A percentile compares a stretch with the other conserved stretches of the same genome.
Conservation (phyloP, 495 filamentous ascomycete species). For the Bathelium albidoporum region DNA sequence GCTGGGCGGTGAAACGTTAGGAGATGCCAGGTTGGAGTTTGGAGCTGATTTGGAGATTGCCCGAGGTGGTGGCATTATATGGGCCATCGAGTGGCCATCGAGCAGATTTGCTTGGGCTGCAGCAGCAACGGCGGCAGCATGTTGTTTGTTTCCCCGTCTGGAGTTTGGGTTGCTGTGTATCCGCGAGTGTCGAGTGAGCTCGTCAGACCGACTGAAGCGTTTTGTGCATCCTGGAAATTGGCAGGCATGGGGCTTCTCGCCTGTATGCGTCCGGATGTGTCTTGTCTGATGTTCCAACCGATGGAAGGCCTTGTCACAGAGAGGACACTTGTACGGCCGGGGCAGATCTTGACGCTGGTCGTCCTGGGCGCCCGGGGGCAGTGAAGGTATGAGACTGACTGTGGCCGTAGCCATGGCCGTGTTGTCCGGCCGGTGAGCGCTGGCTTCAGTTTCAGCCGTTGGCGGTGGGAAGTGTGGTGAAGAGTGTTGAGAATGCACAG, state of each 20-base stretch:
- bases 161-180: conserved; percentile 99
- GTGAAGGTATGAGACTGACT: conserved; percentile 54
- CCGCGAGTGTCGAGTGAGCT: conserved; percentile 90
- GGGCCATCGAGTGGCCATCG: conserved; percentile 33
- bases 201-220: conserved; percentile 92
- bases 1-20: conserved; percentile 91
- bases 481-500: conserved; percentile 11
- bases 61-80: conserved; percentile 72
- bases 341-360: conserved; percentile 65
- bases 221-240: conserved; percentile 92
- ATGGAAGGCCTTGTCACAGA: conserved; percentile 99
- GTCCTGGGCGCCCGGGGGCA: conserved; percentile 54
- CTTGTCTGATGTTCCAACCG: conserved; percentile 95
- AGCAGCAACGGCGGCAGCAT: conserved; percentile 37
- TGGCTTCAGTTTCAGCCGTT: conserved; percentile 23
- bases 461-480: not conserved
- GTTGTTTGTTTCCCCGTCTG: conserved; percentile 79
- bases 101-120: conserved; percentile 16
- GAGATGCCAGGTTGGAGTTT: conserved; percentile 76
- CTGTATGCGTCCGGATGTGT: conserved; percentile 95
- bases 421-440: conserved; percentile 29
- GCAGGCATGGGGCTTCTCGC: conserved; percentile 96
- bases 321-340: conserved; percentile 92
- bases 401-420: conserved; percentile 54
- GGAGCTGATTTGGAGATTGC: conserved; percentile 80